Evolutionary conservation across 805 yeast species (phyloP), one percentile per base, ranked within the genome.

Genomic region (Groenewaldozyma tartarivorans): DNA sequence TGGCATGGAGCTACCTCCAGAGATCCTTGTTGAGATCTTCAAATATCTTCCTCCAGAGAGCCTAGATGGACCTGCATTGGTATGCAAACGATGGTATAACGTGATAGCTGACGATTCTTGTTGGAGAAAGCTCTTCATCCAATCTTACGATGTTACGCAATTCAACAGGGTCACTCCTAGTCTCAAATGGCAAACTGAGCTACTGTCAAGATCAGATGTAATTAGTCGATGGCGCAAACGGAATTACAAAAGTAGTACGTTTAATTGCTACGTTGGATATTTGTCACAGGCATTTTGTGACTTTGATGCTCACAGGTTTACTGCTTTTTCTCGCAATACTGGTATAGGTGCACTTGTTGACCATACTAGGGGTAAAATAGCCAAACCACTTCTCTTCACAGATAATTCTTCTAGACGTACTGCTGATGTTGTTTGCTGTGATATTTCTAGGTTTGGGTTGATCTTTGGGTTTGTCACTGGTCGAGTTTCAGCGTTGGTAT

Each of bases 381-480:
- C 55, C 17, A 45, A 45, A 21, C 54, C 52, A 30, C 33, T 51
- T 13, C 36, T 57, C 17, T 46, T 41, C 34, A 56, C 58, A 4
- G 43, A 40, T 34, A 44, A 46, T 20, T 21, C 38, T 4, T 44
- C 46, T 17, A 45, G 45, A 27, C 19, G 43, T 13, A 38, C 35
- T 11, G 34, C 26, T 9, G 48, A 53, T 4, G 45, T 48, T 5
- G 34, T 47, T 7, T 31, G 43, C 15, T 40, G 49, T 6, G 58
- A 51, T 35, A 56, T 55, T 4, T 52, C 57, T 9, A 49, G 58
- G 35, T 57, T 56, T 33, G 62, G 59, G 4, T 39, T 58, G 34
- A 44, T 54, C 18, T 53, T 44, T 32, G 62, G 61, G 7, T 44
- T 51, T 37, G 35, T 35, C 15, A 45, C 46, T 32, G 62, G 62